These are phyloP conservation scores for Pluteus cervinus DNA, from an alignment of 768 basidiomycete genomes.

Conservation along the genomic window DNA sequence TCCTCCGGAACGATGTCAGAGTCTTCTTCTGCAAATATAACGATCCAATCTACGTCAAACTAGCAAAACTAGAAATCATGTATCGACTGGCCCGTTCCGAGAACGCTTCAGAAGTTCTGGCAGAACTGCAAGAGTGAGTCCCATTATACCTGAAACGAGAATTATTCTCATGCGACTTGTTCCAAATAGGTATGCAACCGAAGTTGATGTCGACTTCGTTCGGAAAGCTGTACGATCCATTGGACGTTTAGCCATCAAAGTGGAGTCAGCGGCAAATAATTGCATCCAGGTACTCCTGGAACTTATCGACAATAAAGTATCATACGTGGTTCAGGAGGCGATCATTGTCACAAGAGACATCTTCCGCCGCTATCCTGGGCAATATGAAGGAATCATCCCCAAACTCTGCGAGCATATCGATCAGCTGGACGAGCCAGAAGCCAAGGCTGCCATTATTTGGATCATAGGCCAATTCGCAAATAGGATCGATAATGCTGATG, in stretches of 20 bases:
- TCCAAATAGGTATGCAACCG: constrained; percentile 93
- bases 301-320: constrained; percentile 89
- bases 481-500: constrained; percentile 92
- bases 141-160: too few relatives aligned
- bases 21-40: constrained; percentile 99
- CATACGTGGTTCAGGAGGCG: constrained; percentile 96
- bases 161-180: too few relatives aligned
- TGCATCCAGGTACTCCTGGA: constrained; percentile 85
- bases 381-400: constrained; percentile 95
- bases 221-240: constrained; percentile 97
- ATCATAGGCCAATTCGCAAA: constrained; percentile 95
- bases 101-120: constrained; percentile 87
- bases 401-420: constrained; percentile 91
- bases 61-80: constrained; percentile 98
- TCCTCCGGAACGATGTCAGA: constrained; percentile 95
- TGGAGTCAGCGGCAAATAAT: constrained; percentile 78
- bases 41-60: constrained; percentile 97
- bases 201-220: constrained; percentile 97
- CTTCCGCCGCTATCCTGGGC: constrained; percentile 93
- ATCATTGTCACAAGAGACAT: constrained; percentile 98
- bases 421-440: constrained; percentile 89
- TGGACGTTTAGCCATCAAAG: constrained; percentile 97
- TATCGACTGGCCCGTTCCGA: constrained; percentile 94
- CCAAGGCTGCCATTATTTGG: constrained; percentile 98
- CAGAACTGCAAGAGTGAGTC: constrained; percentile 89